Conservation (phyloP, 2,329 filamentous ascomycete species). For the Didymella keratinophila region DNA sequence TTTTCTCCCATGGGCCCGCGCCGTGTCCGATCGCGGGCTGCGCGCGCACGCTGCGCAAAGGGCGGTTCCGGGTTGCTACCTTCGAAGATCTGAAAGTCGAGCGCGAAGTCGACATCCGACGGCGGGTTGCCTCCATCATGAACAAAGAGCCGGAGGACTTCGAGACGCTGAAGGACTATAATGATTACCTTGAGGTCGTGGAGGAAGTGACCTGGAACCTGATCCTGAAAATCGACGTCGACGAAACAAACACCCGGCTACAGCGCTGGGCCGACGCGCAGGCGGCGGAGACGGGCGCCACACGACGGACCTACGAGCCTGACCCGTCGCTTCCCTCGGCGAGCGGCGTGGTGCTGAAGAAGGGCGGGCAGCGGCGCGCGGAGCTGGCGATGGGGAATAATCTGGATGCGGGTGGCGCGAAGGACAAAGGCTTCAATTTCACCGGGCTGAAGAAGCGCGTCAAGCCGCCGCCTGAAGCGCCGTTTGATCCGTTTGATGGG, state of each 20-base stretch:
- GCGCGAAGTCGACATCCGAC: slow-evolving; percentile 90
- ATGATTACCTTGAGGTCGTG: slow-evolving; percentile 93
- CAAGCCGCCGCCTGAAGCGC: slow-evolving; percentile 70
- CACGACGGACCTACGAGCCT: slow-evolving; percentile 43
- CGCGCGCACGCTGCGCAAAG: slow-evolving; percentile 82
- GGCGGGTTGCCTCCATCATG: slow-evolving; percentile 78
- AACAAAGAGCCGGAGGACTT: slow-evolving; percentile 94
- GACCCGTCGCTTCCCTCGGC: slow-evolving; percentile 28
- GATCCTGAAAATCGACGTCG: slow-evolving; percentile 73
- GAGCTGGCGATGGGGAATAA: slow-evolving; percentile 7
- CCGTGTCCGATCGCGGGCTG: slow-evolving; percentile 93
- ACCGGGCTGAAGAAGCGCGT: slow-evolving; percentile 77
- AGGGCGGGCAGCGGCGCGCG: slow-evolving; percentile 69
- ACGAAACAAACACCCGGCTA: slow-evolving; percentile 68
- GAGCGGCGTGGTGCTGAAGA: slow-evolving; percentile 60
- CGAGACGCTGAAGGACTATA: slow-evolving; percentile 80
- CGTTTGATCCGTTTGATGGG: slow-evolving; percentile 90
- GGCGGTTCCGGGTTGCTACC: slow-evolving; percentile 84
- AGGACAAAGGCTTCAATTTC: slow-evolving; percentile 64
- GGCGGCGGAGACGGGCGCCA: slow-evolving; percentile 59
- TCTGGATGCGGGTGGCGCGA: slow-evolving; percentile 34
- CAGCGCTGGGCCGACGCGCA: slow-evolving; percentile 77
- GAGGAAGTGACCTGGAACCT: slow-evolving; percentile 91
- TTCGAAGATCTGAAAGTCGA: slow-evolving; percentile 90
- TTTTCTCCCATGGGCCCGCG: slow-evolving; percentile 90